These are phyloP conservation scores for Euphorbia tirucalli DNA, from an alignment of 345 rosid genomes.

Conservation along the genomic window DNA sequence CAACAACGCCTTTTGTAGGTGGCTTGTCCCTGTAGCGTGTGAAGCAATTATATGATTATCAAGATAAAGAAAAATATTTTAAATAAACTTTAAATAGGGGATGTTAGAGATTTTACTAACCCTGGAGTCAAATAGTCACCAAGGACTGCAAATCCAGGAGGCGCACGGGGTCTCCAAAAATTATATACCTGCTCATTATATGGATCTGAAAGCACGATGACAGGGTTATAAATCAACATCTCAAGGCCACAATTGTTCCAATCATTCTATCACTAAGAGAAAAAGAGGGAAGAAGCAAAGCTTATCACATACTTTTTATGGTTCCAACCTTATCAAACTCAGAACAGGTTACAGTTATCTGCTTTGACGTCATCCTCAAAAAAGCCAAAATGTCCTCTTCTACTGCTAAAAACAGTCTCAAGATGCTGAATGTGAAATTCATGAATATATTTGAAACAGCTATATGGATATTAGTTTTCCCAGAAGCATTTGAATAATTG, in stretches of 20 bases:
- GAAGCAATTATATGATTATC: slow-evolving; percentile 18
- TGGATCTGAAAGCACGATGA: slow-evolving; percentile 49
- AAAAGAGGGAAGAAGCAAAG: slow-evolving; percentile 12
- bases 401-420: slow-evolving; percentile 86
- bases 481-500: slow-evolving; percentile 82
- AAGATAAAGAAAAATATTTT: background rate
- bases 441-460: slow-evolving; percentile 83
- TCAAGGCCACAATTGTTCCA: slow-evolving; percentile 9
- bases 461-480: slow-evolving; percentile 72
- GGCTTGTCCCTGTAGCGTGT: slow-evolving; percentile 84
- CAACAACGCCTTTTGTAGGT: slow-evolving; percentile 89
- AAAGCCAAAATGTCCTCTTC: slow-evolving; percentile 90
- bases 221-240: slow-evolving; percentile 25
- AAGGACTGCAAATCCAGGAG: slow-evolving; percentile 93
- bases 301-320: slow-evolving; percentile 54
- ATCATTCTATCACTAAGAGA: background rate
- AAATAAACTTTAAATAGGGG: slow-evolving; percentile 16
- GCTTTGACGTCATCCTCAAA: slow-evolving; percentile 82
- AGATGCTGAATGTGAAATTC: slow-evolving; percentile 94
- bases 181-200: slow-evolving; percentile 57
- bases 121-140: slow-evolving; percentile 91
- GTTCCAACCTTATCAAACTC: slow-evolving; percentile 92
- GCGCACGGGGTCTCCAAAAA: slow-evolving; percentile 93
- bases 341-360: slow-evolving; percentile 75
- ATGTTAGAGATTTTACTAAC: slow-evolving; percentile 45